Conservation (phyloP, 2,329 filamentous ascomycete genomes). For the Exophiala spinifera region DNA sequence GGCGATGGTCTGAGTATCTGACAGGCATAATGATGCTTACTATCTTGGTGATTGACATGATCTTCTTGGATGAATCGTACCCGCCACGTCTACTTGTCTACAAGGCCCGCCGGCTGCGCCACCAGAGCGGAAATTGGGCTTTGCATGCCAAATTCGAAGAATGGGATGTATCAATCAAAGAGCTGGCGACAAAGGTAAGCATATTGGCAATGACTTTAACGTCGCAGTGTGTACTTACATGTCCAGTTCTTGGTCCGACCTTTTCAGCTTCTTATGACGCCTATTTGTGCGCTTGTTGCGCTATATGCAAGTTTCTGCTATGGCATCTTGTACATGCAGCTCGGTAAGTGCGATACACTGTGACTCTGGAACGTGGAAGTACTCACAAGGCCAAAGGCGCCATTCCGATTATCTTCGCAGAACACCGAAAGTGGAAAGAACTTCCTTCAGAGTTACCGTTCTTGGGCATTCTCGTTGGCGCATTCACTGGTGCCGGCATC, state of each 20-base stretch:
- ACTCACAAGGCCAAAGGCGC: constrained; percentile 35
- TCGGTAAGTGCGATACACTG: constrained; percentile 28
- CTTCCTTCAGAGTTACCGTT: constrained; percentile 49
- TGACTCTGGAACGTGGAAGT: not conserved
- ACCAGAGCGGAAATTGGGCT: constrained; percentile 48
- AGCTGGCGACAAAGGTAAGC: constrained; percentile 41
- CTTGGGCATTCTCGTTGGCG: constrained; percentile 48
- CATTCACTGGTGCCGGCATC: constrained; percentile 40
- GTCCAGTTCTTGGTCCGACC: constrained; percentile 47
- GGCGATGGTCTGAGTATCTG: constrained; percentile 67
- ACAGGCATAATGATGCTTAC: constrained; percentile 61
- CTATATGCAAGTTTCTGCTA: constrained; percentile 52
- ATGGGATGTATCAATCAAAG: constrained; percentile 39
- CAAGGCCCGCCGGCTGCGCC: constrained; percentile 49
- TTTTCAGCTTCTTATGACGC: constrained; percentile 49
- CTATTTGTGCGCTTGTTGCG: constrained; percentile 49
- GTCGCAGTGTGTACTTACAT: constrained; percentile 2
- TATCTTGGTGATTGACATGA: constrained; percentile 53
- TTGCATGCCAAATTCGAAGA: constrained; percentile 41
- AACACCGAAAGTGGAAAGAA: constrained; percentile 45
- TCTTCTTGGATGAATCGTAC: constrained; percentile 59
- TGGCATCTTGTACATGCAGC: constrained; percentile 49
- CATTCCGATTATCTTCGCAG: constrained; percentile 50
- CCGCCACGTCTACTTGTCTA: constrained; percentile 51
- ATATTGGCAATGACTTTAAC: not conserved